Conservation (phyloP, 306 rosid genomes). For the Phaseolus lunatus region DNA sequence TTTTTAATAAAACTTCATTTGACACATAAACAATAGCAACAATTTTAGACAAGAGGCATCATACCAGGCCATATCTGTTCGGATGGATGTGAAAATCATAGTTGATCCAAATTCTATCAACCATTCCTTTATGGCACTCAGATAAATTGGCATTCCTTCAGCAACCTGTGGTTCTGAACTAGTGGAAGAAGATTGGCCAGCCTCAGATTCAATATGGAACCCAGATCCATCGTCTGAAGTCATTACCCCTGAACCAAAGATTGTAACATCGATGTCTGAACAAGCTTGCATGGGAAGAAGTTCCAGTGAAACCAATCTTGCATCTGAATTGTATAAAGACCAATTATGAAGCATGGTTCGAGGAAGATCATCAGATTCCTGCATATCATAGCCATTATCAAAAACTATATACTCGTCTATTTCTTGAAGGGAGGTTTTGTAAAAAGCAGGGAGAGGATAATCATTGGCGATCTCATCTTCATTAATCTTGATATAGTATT, state of each 20-base stretch:
- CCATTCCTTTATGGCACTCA: conserved; percentile 97
- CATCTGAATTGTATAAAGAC: conserved; percentile 89
- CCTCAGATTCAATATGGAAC: conserved; percentile 74
- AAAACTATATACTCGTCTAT: conserved; percentile 76
- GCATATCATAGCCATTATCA: conserved; percentile 60
- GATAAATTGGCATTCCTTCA: conserved; percentile 90
- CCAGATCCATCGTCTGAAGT: conserved; percentile 89
- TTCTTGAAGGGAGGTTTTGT: conserved; percentile 73
- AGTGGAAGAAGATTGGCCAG: conserved; percentile 66
- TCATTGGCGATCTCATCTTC: conserved; percentile 97
- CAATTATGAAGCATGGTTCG: conserved; percentile 87
- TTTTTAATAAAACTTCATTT: conserved; percentile 21
- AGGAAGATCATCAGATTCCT: conserved; percentile 76
- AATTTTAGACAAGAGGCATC: conserved; percentile 41
- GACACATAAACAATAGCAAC: not conserved
- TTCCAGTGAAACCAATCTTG: conserved; percentile 87
- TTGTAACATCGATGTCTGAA: conserved; percentile 87
- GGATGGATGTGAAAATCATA: conserved; percentile 83
- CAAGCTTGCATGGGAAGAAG: conserved; percentile 99
- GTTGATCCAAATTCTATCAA: conserved; percentile 94
- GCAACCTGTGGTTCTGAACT: conserved; percentile 56
- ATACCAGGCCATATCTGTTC: conserved; percentile 97
- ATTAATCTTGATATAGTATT: conserved; percentile 83
- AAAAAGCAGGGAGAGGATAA: conserved; percentile 91
- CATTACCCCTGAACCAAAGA: conserved; percentile 92